Percentiles rank a stretch among this genome's conserved stretches.
These are phyloP conservation scores for Beta lomatogona DNA, from an alignment of 179 eudicot species.

Conservation along the genomic window DNA sequence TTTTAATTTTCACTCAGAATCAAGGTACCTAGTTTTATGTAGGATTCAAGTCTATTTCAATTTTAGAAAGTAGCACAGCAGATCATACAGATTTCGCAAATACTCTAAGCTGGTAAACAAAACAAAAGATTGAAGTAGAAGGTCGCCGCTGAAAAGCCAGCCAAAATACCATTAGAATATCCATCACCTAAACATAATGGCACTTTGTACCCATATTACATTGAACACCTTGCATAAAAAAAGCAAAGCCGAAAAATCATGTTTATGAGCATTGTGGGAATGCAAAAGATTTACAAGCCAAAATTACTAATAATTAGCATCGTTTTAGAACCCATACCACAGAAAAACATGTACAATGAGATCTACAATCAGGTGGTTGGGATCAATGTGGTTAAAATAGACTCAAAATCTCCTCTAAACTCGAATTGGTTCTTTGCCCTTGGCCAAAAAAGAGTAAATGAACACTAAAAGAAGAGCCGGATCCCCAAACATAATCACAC, in stretches of 20 bases:
- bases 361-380: conserved; percentile 29
- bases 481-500: conserved; percentile 15
- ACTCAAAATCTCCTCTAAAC: conserved; percentile 30
- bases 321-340: conserved; percentile 16
- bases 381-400: conserved; percentile 27
- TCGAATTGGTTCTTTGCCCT: conserved; percentile 25
- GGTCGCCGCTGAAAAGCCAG: neutral
- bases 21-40: no score
- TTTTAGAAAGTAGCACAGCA: no score
- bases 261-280: neutral
- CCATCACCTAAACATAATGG: neutral
- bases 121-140: neutral
- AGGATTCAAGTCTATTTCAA: no score
- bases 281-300: conserved; percentile 15
- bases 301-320: conserved; percentile 1
- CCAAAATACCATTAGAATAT: neutral
- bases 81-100: no score
- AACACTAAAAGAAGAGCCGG: conserved; percentile 22
- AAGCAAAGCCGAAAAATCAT: neutral
- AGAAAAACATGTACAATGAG: conserved; percentile 32
- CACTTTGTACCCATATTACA: neutral
- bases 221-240: neutral
- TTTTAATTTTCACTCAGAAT: no score
- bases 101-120: neutral
- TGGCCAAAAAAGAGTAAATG: conserved; percentile 25